Evolutionary conservation across 805 yeast genomes (phyloP), one percentile per base, ranked within the genome.

Genomic region (Saccharomycopsis sp.): DNA sequence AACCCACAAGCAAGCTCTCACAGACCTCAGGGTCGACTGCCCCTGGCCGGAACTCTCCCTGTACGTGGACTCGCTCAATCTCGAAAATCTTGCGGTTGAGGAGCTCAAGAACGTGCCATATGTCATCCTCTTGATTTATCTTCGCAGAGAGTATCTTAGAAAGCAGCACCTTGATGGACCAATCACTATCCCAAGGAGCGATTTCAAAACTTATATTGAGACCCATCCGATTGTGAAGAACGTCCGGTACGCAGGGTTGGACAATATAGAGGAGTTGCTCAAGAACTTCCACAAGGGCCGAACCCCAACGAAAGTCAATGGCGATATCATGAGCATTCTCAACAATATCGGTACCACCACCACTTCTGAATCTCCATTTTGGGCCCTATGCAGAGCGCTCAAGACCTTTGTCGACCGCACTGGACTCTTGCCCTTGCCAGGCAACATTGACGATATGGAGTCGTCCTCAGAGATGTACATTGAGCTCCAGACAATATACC

Each of bases 371-470:
- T 20, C 48, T 33, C 12, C 26, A 6, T 22, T 83, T 52, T 86
- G 94, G 95, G 55, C 71, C 2, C 65, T 74, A 15, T 65, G 71
- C 0, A 60, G 57, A 30, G 81, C 87, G 0, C 61, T 85, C 37
- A 61, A 67, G 32, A 45, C 49, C 5, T 86, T 76, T 55, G 65
- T 75, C 0, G 58, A 62, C 17, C 53, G 59, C 34, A 50, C 54
- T 3, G 60, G 63, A 1, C 55, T 61, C 4, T 62, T 84, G n/a
- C 95, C 95, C 0, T 58, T 85, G 2, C 67, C 79, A 2, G 95
- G 94, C 0, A 69, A 63, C 0, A 54, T 88, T 4, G 95, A 95
- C 0, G 97, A 88, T 56, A 89, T 89, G 96, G 80, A 83, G 16
- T 73, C 95, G 0, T 75, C 77, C 46, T 79, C 95, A 0, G 57